Conservation (phyloP, 23 red algal genomes). For the Agarophyton chilense region DNA sequence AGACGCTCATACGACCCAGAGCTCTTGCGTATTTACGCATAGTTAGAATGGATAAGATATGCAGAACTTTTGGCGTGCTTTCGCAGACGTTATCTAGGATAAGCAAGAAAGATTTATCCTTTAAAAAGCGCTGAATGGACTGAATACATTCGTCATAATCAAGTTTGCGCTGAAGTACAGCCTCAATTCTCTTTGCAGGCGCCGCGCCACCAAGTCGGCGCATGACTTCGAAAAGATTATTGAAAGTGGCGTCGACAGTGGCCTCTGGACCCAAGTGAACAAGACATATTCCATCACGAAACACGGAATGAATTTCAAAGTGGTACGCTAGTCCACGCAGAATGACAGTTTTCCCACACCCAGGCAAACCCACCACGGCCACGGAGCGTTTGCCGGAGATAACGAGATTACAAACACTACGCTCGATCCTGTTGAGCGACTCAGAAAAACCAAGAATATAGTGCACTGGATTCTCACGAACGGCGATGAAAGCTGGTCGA, state of each 20-base stretch:
- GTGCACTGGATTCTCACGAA: slow-evolving; percentile 54
- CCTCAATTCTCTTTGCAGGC: slow-evolving; percentile 14
- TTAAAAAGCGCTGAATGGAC: slow-evolving; percentile 21
- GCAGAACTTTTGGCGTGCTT: slow-evolving; percentile 16
- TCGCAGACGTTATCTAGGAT: slow-evolving; percentile 52
- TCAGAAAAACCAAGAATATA: slow-evolving; percentile 33
- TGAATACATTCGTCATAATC: slow-evolving; percentile 22
- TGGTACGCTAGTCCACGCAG: slow-evolving; percentile 46
- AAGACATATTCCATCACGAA: slow-evolving; percentile 47
- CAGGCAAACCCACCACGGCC: slow-evolving; percentile 41
- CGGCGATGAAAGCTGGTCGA: slow-evolving; percentile 32
- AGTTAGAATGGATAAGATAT: slow-evolving; percentile 28
- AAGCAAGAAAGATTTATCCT: slow-evolving; percentile 35
- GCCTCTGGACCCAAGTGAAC: slow-evolving; percentile 21
- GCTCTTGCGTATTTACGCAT: slow-evolving; percentile 6
- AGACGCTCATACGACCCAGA: neutral
- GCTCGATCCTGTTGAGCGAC: slow-evolving; percentile 12
- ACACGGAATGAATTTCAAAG: neutral
- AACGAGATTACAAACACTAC: slow-evolving; percentile 14
- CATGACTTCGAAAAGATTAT: slow-evolving; percentile 38
- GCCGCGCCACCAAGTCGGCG: neutral
- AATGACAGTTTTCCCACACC: slow-evolving; percentile 61
- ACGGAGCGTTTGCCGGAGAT: slow-evolving; percentile 23
- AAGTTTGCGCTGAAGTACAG: neutral
- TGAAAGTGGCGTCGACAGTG: slow-evolving; percentile 6